phyloP scores from a whole-genome alignment of 2,329 filamentous ascomycete species.

The Aphanocladium album region DNA sequence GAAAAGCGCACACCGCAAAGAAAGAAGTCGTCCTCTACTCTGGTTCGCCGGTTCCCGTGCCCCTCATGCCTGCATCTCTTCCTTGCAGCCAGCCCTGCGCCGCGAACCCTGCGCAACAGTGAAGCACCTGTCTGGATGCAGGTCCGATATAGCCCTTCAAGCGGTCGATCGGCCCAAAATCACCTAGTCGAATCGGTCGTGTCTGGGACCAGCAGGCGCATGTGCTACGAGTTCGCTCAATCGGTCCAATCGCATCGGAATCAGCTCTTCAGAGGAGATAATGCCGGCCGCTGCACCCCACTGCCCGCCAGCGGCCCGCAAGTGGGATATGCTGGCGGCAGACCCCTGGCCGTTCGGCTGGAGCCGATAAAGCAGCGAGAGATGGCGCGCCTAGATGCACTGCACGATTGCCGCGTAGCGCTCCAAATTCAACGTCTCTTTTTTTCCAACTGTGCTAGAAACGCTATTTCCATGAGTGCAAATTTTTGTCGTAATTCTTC shows the following conservation, averaged over 20 bases:
- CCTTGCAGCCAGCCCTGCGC: background rate
- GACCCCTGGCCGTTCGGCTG: constrained; percentile 15
- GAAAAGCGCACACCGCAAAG: constrained; percentile 10
- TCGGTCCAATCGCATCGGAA: background rate
- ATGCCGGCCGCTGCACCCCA: constrained; percentile 1
- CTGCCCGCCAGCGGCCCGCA: constrained; percentile 22
- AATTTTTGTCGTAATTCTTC: background rate
- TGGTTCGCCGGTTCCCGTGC: background rate
- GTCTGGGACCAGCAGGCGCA: background rate
- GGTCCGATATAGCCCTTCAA: background rate
- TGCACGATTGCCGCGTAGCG: constrained; percentile 30
- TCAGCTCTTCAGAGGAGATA: background rate
- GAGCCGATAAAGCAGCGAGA: constrained; percentile 36
- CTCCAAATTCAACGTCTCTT: constrained; percentile 26
- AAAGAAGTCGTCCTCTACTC: constrained; percentile 1
- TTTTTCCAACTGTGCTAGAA: constrained; percentile 18
- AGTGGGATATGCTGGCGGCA: constrained; percentile 22
- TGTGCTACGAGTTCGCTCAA: background rate
- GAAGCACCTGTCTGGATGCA: background rate
- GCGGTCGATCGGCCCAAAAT: background rate
- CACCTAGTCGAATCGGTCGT: background rate
- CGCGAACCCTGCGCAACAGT: background rate
- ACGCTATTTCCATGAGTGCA: background rate
- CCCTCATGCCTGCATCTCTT: constrained; percentile 5
- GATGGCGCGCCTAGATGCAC: constrained; percentile 31